Conservation (phyloP, 2,329 filamentous ascomycete species). For the Pseudohalonectria lignicola region DNA sequence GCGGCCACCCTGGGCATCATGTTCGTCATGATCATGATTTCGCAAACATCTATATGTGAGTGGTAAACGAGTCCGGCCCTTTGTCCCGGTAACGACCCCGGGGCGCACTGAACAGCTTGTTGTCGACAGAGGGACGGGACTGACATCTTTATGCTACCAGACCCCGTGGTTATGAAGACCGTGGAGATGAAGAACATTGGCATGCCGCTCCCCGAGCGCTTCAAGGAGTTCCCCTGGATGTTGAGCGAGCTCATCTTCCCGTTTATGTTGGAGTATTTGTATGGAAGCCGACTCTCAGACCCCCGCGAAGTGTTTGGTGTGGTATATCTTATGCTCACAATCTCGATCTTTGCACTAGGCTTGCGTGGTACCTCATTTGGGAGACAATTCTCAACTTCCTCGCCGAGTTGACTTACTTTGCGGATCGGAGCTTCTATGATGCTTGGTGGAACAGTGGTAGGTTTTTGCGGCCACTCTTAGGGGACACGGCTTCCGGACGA, state of each 20-base stretch:
- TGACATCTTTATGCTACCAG: constrained; percentile 10
- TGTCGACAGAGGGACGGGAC: too few species aligned
- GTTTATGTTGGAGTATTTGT: constrained; percentile 67
- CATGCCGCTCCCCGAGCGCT: constrained; percentile 47
- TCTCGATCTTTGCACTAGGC: too few species aligned
- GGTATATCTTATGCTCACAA: too few species aligned
- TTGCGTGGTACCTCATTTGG: constrained; percentile 73
- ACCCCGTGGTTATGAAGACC: constrained; percentile 60
- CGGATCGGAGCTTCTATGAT: constrained; percentile 62
- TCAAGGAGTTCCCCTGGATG: constrained; percentile 62
- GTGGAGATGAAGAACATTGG: constrained; percentile 57
- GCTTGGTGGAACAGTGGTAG: constrained; percentile 52
- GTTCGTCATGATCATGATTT: constrained; percentile 69
- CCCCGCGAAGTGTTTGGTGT: too few species aligned
- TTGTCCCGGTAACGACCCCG: too few species aligned
- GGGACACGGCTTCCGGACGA: too few species aligned
- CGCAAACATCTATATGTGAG: constrained; percentile 59
- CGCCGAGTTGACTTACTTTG: constrained; percentile 66
- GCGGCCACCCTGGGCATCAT: constrained; percentile 61
- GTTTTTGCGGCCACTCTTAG: too few species aligned
- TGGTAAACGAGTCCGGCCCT: too few species aligned
- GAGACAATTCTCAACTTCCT: constrained; percentile 63
- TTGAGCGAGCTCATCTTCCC: constrained; percentile 68
- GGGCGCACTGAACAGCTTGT: too few species aligned
- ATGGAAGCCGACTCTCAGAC: too few species aligned